Evolutionary conservation across 306 rosid genomes (phyloP), one percentile per base, ranked within the genome.

Genomic region (Sindora glabra): DNA sequence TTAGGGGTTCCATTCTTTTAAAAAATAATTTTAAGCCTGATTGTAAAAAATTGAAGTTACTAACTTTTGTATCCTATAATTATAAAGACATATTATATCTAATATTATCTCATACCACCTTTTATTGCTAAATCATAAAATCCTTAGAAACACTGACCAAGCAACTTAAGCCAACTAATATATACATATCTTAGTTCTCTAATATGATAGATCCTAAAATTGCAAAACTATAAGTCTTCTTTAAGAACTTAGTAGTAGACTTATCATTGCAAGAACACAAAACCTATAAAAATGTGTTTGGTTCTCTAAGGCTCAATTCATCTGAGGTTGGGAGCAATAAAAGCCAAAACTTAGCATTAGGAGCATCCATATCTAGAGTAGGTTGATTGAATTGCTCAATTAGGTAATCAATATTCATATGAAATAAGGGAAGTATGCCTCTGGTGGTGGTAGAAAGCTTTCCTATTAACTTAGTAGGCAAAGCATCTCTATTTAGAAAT

Each of bases 401-500:
- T 49, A 82, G 73, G 73, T 48, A 68, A 37, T 71, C 67, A 0
- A 74, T 74, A 45, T 64, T 74, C 8, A 49, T 32, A 44, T 2
- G 47, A 64, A 74, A 73, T 12, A 82, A 53, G 26, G 78, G 62
- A 13, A 78, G 77, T 3, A 72, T 42, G 34, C 52, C 64, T 37
- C 50, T 82, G 26, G 75, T 75, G 0, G 37, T 73, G 21, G 65
- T 61, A 6, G 87, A 69, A 37, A 62, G 63, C 67, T 75, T 82
- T 10, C 63, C 71, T 5, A 82, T 78, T 26, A 78, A 42, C 48
- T 82, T 84, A 45, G 62, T 55, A 2, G 87, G 87, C 57, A 82
- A 67, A 24, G 84, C 84, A 69, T 78, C 84, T 30, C 87, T 84
- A 13, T 69, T 75, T n/a, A n/a, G n/a, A n/a, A n/a, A n/a, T n/a